Percentiles rank a stretch among this genome's conserved stretches.
Evolutionary conservation across 2,329 filamentous ascomycete species (phyloP).

Genomic region (Trichoderma oligosporum): DNA sequence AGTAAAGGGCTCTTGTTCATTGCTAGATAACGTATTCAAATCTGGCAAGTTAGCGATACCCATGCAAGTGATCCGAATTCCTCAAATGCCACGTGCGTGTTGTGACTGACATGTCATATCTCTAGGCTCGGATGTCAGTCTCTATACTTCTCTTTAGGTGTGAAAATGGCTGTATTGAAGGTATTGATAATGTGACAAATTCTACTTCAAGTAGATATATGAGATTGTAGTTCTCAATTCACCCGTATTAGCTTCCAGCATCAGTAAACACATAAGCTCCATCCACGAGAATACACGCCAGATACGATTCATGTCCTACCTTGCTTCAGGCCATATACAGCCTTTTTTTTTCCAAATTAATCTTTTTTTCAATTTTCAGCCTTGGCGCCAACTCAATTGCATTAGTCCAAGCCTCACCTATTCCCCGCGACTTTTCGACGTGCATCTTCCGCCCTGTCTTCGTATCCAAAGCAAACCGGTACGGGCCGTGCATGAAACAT

Average conservation of each 20-base stretch:
- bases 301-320: neutral
- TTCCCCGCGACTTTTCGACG: neutral
- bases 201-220: too few species aligned
- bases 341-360: too few species aligned
- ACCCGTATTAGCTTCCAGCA: too few species aligned
- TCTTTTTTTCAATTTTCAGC: neutral
- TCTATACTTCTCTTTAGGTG: too few species aligned
- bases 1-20: neutral
- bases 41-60: neutral
- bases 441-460: neutral
- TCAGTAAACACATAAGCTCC: neutral
- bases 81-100: slow-evolving; percentile 7
- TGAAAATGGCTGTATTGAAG: too few species aligned
- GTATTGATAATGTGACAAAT: too few species aligned
- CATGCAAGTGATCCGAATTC: neutral
- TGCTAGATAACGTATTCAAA: neutral
- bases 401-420: slow-evolving; percentile 6
- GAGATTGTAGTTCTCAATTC: too few species aligned
- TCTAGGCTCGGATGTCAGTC: too few species aligned
- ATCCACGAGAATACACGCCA: neutral
- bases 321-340: neutral
- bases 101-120: slow-evolving; percentile 2
- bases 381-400: slow-evolving; percentile 7
- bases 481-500: neutral
- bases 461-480: slow-evolving; percentile 2